Base-by-base conservation (phyloP, 495 filamentous ascomycete genomes). In the Ascodesmis nigricans region DNA sequence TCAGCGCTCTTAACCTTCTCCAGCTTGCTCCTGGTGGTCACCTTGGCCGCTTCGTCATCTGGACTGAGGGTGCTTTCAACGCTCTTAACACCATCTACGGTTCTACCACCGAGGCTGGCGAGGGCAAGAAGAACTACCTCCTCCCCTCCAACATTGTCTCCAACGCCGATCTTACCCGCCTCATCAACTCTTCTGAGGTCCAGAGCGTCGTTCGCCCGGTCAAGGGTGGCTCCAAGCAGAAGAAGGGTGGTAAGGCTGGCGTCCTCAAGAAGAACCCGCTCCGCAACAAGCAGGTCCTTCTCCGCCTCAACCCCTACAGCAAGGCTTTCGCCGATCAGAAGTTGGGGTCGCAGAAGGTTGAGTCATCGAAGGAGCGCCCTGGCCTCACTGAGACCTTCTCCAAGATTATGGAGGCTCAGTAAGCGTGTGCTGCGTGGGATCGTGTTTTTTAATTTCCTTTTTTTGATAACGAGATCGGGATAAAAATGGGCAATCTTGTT, bases 241-340 rank as follows among this genome's bases (percentile, higher is more conserved):
- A 93, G 80, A 78, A 87, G 49, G 49, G 49, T 40, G 49, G 49
- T 32, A 51, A 52, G 40, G 62, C 64, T 47, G 57, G 64, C 52
- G 78, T 91, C 38, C 82, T 91, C 70, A 97, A 97, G 82, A 92
- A 92, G 80, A 95, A 97, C 69, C 90, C 87, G 55, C 77, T 97
- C 41, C 66, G 65, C 63, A 97, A 97, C 73, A 90, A 77, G 69
- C 90, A 95, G 66, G 71, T 97, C 39, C 67, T 91, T 60, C 75
- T 93, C 53, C 71, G 87, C 42, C 75, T 95, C 59, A 97, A 97
- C 69, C 87, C 87, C 39, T 97, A 97, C 63, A 82, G 83, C 38
- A 64, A 73, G 48, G 70, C 71, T 26, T 97, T 79, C 64, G 63
- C 66, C 41, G 78, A 83, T 67, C 64, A 80, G 54, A 75, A 78